A percentile compares a stretch with the other conserved stretches of the same genome.
Conservation (phyloP, 306 rosid genomes). For the Citrullus amarus region DNA sequence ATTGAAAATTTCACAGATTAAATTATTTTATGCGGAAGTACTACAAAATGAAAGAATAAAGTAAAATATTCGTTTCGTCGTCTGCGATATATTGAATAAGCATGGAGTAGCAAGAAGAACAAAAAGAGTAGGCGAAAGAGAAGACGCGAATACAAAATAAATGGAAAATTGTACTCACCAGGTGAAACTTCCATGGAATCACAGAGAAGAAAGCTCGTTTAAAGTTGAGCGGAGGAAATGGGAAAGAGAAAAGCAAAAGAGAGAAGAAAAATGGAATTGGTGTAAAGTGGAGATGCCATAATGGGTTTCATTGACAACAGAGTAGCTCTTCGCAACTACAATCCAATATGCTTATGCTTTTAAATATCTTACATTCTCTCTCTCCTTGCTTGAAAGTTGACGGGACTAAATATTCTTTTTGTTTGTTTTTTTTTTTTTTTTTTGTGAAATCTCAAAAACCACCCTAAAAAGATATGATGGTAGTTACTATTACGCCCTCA, state of each 20-base stretch:
- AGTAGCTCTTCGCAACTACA: neutral
- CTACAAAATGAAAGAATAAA: neutral
- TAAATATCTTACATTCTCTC: neutral
- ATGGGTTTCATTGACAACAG: constrained; percentile 11
- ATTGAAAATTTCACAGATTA: neutral
- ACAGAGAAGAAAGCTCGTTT: neutral
- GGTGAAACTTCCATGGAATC: constrained; percentile 19
- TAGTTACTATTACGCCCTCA: too few species aligned
- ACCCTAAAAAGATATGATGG: too few species aligned
- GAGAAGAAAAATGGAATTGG: neutral
- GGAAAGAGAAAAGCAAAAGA: neutral
- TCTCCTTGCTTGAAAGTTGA: too few species aligned
- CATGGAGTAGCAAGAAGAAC: neutral
- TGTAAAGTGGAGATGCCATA: constrained; percentile 31
- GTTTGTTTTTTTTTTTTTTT: too few species aligned
- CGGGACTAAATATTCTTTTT: too few species aligned
- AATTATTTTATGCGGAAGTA: neutral
- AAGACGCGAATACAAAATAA: neutral
- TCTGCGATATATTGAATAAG: neutral
- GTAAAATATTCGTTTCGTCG: neutral
- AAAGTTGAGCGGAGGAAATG: neutral
- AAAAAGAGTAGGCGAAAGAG: constrained; percentile 4
- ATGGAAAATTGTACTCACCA: constrained; percentile 13
- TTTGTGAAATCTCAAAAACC: too few species aligned
- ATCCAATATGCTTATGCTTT: constrained; percentile 5